Conservation (phyloP, 2,329 filamentous ascomycete genomes). For the Aspergillus sergii region DNA sequence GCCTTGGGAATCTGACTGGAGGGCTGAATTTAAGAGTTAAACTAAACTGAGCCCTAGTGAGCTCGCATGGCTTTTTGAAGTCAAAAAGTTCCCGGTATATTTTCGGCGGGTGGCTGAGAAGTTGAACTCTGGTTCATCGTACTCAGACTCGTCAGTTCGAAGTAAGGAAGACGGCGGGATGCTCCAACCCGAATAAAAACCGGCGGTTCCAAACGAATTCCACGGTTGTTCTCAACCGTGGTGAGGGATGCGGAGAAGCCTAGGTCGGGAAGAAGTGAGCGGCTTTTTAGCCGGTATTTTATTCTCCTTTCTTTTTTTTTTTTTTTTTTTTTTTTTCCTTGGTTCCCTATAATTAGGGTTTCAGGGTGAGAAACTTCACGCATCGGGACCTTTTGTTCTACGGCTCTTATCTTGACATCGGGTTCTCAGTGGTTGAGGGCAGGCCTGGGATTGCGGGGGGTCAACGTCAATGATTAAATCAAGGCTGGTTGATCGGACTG, state of each 20-base stretch:
- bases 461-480: background rate
- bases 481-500: background rate
- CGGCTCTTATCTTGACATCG: background rate
- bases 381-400: background rate
- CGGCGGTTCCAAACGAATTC: background rate
- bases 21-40: background rate
- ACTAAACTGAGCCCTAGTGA: background rate
- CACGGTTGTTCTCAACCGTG: background rate
- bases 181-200: background rate
- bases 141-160: background rate
- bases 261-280: background rate
- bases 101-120: conserved; percentile 2
- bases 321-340: background rate
- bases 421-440: background rate
- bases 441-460: background rate
- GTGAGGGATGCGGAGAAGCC: background rate
- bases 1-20: background rate
- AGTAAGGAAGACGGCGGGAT: background rate
- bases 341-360: background rate
- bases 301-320: background rate
- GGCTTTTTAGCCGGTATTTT: background rate
- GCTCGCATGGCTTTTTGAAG: background rate
- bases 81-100: background rate
- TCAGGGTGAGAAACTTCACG: background rate
- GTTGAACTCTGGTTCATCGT: background rate